Evolutionary conservation across 495 filamentous ascomycete species (phyloP).

Genomic region (Arthonia radiata): DNA sequence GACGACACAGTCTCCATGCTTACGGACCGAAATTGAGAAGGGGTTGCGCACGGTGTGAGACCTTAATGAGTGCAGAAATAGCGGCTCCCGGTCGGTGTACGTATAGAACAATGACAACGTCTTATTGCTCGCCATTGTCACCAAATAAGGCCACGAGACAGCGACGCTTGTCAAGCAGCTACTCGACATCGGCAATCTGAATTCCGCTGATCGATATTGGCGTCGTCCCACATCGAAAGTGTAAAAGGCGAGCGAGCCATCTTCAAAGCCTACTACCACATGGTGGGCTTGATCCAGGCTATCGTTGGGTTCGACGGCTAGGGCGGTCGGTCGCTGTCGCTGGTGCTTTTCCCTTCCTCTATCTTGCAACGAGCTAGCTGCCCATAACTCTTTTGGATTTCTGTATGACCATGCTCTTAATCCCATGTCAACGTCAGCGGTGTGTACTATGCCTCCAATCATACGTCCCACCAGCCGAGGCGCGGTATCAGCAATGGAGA

Average conservation of each 20-base stretch:
- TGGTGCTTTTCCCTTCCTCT: constrained; percentile 10
- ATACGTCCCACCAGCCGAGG: constrained; percentile 45
- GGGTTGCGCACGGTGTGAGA: constrained; percentile 64
- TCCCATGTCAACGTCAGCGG: constrained; percentile 41
- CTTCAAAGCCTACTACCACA: constrained; percentile 50
- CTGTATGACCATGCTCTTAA: constrained; percentile 58
- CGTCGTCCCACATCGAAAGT: constrained; percentile 21
- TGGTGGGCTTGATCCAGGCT: constrained; percentile 17
- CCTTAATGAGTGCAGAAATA: constrained; percentile 52
- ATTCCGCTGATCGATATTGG: too few relatives aligned
- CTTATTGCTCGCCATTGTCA: constrained; percentile 51
- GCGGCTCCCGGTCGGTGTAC: too few relatives aligned
- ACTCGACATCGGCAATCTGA: too few relatives aligned
- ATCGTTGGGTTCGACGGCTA: constrained; percentile 30
- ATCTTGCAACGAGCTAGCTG: constrained; percentile 12
- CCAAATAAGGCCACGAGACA: constrained; percentile 45
- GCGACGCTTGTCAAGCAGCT: constrained; percentile 57
- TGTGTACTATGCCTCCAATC: constrained; percentile 50
- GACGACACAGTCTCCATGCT: constrained; percentile 30
- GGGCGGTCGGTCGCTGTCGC: constrained; percentile 33
- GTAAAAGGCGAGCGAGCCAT: constrained; percentile 54
- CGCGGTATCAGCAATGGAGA: constrained; percentile 33
- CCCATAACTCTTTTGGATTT: constrained; percentile 28
- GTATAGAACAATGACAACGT: constrained; percentile 54
- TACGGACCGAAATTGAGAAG: constrained; percentile 50